Base-by-base conservation (phyloP, 768 basidiomycete genomes). In the Leucosporidium creatinivorum region DNA sequence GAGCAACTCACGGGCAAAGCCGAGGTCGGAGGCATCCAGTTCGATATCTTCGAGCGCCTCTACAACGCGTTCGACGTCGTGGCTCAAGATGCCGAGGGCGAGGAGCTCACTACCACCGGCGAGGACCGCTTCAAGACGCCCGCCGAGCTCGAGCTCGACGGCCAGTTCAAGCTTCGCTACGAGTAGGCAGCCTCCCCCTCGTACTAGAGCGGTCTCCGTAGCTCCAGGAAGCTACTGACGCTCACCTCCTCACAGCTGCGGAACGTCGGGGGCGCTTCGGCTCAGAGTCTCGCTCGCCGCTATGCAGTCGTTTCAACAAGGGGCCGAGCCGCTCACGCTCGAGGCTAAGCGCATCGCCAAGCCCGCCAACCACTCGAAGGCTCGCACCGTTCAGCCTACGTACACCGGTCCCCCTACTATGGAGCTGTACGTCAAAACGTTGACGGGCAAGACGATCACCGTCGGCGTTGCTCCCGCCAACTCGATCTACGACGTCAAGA, bases 351-450 rank as follows among this genome's bases (percentile, higher is more conserved):
- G 18, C 18, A 21, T 18, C 9, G 5, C 6, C 55, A 13, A 19
- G 30, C 5, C 31, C 8, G 21, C 18, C 18, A 56, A 17, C 33
- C 4, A 4, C n/a, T n/a, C n/a, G n/a, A n/a, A n/a, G n/a, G n/a
- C n/a, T n/a, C n/a, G n/a, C n/a, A n/a, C n/a, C n/a, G n/a, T n/a
- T n/a, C n/a, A n/a, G n/a, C n/a, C n/a, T n/a, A n/a, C n/a, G n/a
- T 44, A 44, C 39, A 44, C 15, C 8, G 39, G 39, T 12, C 39
- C 6, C 15, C 39, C 39, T 6, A 59, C 10, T 75, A 85, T 85
- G 84, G 84, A 85, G 79, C 87, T 87, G 79, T 87, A 87, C 82
- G 86, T 92, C 49, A 92, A 92, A 82, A 90, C 88, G 23, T 80
- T 91, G 56, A 91, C 89, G 3, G 89, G 89, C 66, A 58, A 26